Evolutionary conservation across 2,329 filamentous ascomycete species (phyloP).

Genomic region (Aspergillus hiratsukae): DNA sequence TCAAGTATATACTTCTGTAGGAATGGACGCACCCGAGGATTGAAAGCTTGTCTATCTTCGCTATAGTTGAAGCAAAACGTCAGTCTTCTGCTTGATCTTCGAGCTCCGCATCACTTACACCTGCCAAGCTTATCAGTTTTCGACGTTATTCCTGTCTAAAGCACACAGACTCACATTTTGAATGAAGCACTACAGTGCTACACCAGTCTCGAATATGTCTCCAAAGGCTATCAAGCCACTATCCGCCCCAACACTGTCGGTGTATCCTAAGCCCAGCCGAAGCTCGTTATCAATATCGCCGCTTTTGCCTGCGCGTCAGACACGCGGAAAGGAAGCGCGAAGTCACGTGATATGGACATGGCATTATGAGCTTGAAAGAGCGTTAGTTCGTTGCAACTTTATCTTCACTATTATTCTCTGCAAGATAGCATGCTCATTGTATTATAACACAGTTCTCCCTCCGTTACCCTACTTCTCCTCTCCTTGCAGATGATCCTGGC

Average conservation of each 20-base stretch:
- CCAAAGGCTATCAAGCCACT: not conserved
- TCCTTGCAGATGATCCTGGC: too few species aligned
- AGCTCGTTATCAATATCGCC: not conserved
- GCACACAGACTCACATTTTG: conserved; percentile 6
- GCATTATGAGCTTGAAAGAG: not conserved
- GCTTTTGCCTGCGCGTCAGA: conserved; percentile 14
- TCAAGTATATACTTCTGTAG: not conserved
- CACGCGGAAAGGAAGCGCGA: conserved; percentile 17
- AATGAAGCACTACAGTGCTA: not conserved
- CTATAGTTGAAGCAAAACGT: conserved; percentile 37
- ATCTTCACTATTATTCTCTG: not conserved
- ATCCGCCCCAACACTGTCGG: not conserved
- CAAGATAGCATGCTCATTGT: not conserved
- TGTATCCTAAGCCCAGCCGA: not conserved
- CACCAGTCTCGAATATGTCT: not conserved
- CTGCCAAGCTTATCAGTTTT: conserved; percentile 18
- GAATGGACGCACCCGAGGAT: conserved; percentile 61
- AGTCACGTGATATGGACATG: conserved; percentile 8
- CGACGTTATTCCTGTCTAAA: not conserved
- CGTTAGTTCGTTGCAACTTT: not conserved
- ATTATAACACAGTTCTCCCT: too few species aligned
- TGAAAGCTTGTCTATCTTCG: conserved; percentile 83
- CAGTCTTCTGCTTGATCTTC: not conserved
- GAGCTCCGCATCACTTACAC: conserved; percentile 26
- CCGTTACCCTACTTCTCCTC: too few species aligned